phyloP scores from a whole-genome alignment of 106 monocot species.

The Dendrobium huoshanense region DNA sequence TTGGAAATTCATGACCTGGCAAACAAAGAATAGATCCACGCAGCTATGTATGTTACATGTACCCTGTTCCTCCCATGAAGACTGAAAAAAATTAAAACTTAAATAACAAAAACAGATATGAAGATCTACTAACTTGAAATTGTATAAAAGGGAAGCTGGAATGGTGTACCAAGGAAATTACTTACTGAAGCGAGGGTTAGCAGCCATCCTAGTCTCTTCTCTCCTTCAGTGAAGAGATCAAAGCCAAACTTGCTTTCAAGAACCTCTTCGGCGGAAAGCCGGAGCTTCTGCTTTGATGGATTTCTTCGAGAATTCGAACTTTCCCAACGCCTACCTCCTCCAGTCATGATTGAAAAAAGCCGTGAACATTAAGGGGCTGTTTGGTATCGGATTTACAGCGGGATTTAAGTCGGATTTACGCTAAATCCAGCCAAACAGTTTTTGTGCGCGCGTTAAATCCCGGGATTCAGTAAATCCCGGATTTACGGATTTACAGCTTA shows the following conservation, averaged over 20 bases:
- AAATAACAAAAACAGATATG: neutral
- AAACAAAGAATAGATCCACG: slow-evolving; percentile 87
- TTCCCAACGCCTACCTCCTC: slow-evolving; percentile 37
- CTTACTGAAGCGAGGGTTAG: slow-evolving; percentile 76
- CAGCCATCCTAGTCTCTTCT: slow-evolving; percentile 91
- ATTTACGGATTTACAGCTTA: no score
- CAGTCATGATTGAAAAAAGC: slow-evolving; percentile 26
- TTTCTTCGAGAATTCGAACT: slow-evolving; percentile 15
- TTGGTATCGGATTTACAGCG: no score
- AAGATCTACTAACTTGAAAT: neutral
- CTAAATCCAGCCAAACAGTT: no score
- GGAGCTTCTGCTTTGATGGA: slow-evolving; percentile 62
- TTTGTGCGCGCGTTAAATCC: no score
- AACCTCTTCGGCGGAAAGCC: slow-evolving; percentile 67
- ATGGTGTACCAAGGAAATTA: neutral
- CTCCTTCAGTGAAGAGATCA: slow-evolving; percentile 75
- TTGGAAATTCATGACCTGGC: slow-evolving; percentile 46
- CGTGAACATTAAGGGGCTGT: no score
- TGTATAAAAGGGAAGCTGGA: neutral
- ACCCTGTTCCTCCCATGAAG: slow-evolving; percentile 82
- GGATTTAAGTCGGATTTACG: no score
- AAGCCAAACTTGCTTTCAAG: slow-evolving; percentile 80
- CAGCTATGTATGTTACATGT: slow-evolving; percentile 69
- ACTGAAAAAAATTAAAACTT: slow-evolving; percentile 30
- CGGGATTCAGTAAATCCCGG: no score